phyloP scores from a whole-genome alignment of 2,329 filamentous ascomycete genomes.

The Domatiomyces catenatus region DNA sequence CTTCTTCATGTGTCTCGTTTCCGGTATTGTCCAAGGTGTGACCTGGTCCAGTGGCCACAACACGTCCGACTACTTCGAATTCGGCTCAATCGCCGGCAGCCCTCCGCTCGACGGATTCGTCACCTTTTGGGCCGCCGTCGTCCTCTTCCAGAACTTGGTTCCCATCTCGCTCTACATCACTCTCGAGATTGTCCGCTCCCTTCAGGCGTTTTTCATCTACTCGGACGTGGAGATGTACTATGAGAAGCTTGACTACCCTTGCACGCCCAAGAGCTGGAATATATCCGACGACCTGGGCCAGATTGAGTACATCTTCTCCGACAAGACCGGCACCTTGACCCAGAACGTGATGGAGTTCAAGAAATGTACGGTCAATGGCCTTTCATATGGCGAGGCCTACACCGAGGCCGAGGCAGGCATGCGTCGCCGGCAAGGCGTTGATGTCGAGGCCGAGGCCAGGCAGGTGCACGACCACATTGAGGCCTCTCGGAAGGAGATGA shows the following conservation, averaged over 20 bases:
- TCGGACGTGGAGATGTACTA: slow-evolving; percentile 96
- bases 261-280: slow-evolving; percentile 96
- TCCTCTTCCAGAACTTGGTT: slow-evolving; percentile 95
- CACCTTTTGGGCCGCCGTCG: slow-evolving; percentile 89
- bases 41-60: slow-evolving; percentile 62
- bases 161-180: slow-evolving; percentile 97
- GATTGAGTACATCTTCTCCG: slow-evolving; percentile 97
- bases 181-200: slow-evolving; percentile 81
- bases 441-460: slow-evolving; percentile 66
- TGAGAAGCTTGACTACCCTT: slow-evolving; percentile 81
- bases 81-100: slow-evolving; percentile 60
- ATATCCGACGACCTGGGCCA: slow-evolving; percentile 96
- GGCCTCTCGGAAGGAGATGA: slow-evolving; percentile 55
- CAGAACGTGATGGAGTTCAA: slow-evolving; percentile 99
- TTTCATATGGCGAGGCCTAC: slow-evolving; percentile 91
- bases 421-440: slow-evolving; percentile 77
- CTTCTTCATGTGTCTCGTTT: slow-evolving; percentile 73
- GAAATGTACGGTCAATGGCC: slow-evolving; percentile 91
- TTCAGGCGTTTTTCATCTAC: slow-evolving; percentile 94
- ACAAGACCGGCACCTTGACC: slow-evolving; percentile 80
- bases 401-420: slow-evolving; percentile 94
- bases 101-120: slow-evolving; percentile 77
- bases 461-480: slow-evolving; percentile 64
- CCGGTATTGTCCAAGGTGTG: slow-evolving; percentile 69
- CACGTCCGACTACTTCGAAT: slow-evolving; percentile 68